Evolutionary conservation across 2,329 filamentous ascomycete genomes (phyloP).

Genomic region (Byssoonygena ceratinophila): DNA sequence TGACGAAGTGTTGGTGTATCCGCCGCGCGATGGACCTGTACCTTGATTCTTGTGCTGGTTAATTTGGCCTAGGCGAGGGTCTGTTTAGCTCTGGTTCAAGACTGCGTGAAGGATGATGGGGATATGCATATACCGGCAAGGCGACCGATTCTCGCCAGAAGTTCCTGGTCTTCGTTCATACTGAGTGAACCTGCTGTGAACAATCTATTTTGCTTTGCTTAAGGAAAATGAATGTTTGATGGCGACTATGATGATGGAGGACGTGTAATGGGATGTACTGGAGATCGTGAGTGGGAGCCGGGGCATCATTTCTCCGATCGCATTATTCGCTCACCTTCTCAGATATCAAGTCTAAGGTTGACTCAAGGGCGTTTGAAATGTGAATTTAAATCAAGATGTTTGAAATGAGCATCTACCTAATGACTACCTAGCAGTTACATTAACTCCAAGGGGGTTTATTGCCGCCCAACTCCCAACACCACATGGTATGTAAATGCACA

Average conservation of each 20-base stretch:
- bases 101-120: constrained; percentile 17
- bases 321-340: no score
- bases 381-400: no score
- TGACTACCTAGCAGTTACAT: not conserved
- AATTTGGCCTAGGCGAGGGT: constrained; percentile 54
- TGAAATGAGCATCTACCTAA: no score
- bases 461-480: not conserved
- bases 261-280: not conserved
- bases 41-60: constrained; percentile 62
- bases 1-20: constrained; percentile 20
- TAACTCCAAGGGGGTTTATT: not conserved
- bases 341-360: no score
- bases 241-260: not conserved
- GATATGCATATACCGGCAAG: constrained; percentile 42
- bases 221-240: not conserved
- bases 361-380: no score
- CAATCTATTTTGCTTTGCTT: not conserved
- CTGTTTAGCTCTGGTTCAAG: constrained; percentile 16
- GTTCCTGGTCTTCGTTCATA: constrained; percentile 47
- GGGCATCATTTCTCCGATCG: not conserved
- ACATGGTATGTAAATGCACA: not conserved
- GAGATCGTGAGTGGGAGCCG: not conserved
- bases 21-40: constrained; percentile 16
- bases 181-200: not conserved
- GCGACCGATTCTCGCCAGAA: constrained; percentile 47